These are phyloP conservation scores for Hylodesmum podocarpum DNA, from an alignment of 306 rosid species.

Conservation along the genomic window DNA sequence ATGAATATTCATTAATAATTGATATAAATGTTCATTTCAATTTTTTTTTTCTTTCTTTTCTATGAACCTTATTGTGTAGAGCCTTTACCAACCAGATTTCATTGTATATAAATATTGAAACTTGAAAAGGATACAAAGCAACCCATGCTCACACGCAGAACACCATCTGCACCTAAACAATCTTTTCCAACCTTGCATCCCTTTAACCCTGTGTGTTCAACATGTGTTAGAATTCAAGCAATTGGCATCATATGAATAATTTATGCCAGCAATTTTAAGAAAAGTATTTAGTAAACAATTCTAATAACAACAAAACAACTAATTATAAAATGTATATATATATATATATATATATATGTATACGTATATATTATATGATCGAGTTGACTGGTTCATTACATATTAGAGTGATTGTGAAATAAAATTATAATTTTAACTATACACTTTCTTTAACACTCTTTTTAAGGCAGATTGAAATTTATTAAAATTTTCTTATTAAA, in stretches of 20 bases:
- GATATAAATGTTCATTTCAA: neutral
- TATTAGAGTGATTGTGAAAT: no score
- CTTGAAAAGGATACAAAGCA: constrained; percentile 85
- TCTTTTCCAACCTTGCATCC: constrained; percentile 67
- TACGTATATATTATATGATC: no score
- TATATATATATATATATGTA: no score
- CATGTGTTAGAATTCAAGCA: neutral
- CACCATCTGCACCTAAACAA: constrained; percentile 90
- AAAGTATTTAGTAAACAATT: no score
- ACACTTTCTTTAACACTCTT: neutral
- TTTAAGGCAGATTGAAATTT: neutral
- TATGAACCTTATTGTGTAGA: neutral
- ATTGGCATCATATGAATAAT: neutral
- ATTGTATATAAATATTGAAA: constrained; percentile 10
- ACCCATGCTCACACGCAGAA: constrained; percentile 93
- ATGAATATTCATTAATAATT: neutral
- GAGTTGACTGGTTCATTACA: no score
- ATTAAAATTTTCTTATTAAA: neutral
- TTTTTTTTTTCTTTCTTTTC: neutral
- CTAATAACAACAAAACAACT: no score
- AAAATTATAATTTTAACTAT: no score
- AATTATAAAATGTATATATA: no score
- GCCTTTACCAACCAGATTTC: neutral
- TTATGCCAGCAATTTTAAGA: neutral
- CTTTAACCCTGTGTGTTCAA: constrained; percentile 56